Evolutionary conservation across 257 asterid genomes (phyloP), one percentile per base, ranked within the genome.

Genomic region (Capsicum chinense): DNA sequence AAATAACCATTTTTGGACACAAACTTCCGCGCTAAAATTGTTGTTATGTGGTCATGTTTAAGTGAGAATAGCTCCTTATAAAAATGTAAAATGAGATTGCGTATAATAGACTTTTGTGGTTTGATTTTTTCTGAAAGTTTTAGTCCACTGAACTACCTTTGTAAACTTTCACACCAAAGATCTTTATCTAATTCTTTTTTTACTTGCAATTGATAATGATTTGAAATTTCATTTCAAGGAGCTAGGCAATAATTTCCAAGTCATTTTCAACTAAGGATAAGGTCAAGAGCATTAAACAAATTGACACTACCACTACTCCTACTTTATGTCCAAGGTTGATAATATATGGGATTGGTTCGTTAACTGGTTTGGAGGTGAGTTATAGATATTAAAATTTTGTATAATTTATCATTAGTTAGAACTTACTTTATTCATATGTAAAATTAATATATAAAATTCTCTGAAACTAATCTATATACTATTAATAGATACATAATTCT

Each of bases 191-290:
- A 0, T 42, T 6, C 26, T 15, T 7, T 6, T 62, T 5, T 9
- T 19, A 39, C 42, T 4, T 39, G 3, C 42, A 39, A 39, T n/a
- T 62, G 3, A 63, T 26, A 5, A 74, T 12, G 81, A 50, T 13
- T 1, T 52, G 47, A 3, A 52, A 21, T 76, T 52, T 52, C 47
- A 48, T 50, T 76, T 52, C 26, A 76, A 76, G 15, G 5, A 21
- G 26, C 26, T 26, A 26, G 26, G 48, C 21, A 76, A 76, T 76
- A 11, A 76, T 52, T 52, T 13, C 8, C 48, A 26, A 50, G 47
- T 76, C 81, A 52, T 76, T 76, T 73, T 73, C 60, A 73, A 73
- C 9, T 71, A 47, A 71, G 47, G 73, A 66, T 68, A 68, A 68
- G 62, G 44, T 68, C 73, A 33, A 66, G 19, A 66, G n/a, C 47